Base-by-base conservation (phyloP, 108 stramenopile species). In the Fragilaria crotonensis region DNA sequence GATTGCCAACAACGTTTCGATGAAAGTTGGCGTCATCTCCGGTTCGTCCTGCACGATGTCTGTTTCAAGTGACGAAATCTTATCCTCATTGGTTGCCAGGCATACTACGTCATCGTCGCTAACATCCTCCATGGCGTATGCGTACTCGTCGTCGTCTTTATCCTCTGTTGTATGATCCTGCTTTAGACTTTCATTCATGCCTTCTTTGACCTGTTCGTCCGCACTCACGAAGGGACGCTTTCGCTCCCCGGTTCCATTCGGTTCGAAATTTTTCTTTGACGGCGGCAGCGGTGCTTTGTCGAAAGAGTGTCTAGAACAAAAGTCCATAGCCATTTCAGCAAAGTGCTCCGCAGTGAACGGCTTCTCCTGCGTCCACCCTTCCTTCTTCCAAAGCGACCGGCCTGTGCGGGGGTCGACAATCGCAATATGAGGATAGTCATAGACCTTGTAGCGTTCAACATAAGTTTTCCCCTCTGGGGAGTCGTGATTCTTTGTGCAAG, bases 371-470 rank as follows among this genome's bases (percentile, higher is more conserved):
- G 88, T 87, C 92, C 92, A 93, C 1, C 93, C 93, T 63, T 94
- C 93, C 62, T 87, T 85, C 59, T 58, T 70, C 85, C 85, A 94
- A 63, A 94, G 61, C 36, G 86, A 64, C 20, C 80, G 75, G 4
- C 93, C 90, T 4, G 97, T 96, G 23, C 93, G 69, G 4, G 97
- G 97, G 75, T 96, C 95, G 47, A 97, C 71, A 54, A 97, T 89
- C 3, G 81, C 84, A 26, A 95, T 62, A 59, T 94, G 90, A 0
- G 97, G 97, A 56, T 84, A 93, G 41, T 77, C 79, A 25, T 63
- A 52, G 5, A 95, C 88, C 30, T 85, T 70, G 72, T 97, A 97
- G 4, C 92, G 80, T 41, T 89, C 59, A 20, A 70, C 45, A 76
- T 91, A 97, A 0, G 78, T 75, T 52, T 55, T 62, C 41, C 92